Evolutionary conservation across 2,329 filamentous ascomycete genomes (phyloP).

Genomic region (Seiridium cupressi): DNA sequence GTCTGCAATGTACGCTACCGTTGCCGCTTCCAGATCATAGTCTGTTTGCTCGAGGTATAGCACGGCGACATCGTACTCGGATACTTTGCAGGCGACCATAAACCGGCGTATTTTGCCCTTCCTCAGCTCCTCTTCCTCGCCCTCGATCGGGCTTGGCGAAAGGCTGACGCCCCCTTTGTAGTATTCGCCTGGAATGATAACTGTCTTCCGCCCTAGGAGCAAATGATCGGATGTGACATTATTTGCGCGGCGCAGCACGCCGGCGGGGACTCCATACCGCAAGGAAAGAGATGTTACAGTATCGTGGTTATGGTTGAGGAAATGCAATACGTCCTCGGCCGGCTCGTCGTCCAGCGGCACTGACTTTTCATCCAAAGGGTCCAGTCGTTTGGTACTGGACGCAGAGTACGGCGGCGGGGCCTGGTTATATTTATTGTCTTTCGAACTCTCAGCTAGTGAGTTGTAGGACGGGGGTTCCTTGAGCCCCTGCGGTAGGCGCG

Average conservation of each 20-base stretch:
- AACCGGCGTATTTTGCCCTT: slow-evolving; percentile 72
- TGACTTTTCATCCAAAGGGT: slow-evolving; percentile 27
- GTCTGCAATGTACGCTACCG: slow-evolving; percentile 65
- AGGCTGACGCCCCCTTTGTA: slow-evolving; percentile 67
- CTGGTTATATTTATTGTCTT: slow-evolving; percentile 19
- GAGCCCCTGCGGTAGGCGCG: slow-evolving; percentile 58
- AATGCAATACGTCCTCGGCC: slow-evolving; percentile 70
- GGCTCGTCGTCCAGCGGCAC: slow-evolving; percentile 24
- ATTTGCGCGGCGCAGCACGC: slow-evolving; percentile 64
- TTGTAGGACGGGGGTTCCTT: slow-evolving; percentile 68
- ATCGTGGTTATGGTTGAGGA: slow-evolving; percentile 69
- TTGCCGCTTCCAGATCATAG: slow-evolving; percentile 65
- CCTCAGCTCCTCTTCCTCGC: slow-evolving; percentile 69
- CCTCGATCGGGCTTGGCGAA: slow-evolving; percentile 68
- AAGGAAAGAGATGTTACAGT: slow-evolving; percentile 67
- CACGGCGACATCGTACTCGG: slow-evolving; percentile 73
- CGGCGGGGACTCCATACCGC: slow-evolving; percentile 66
- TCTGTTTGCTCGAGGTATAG: slow-evolving; percentile 70
- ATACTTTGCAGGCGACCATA: slow-evolving; percentile 77
- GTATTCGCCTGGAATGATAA: slow-evolving; percentile 69
- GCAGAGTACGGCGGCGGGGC: slow-evolving; percentile 40
- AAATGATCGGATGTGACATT: slow-evolving; percentile 71
- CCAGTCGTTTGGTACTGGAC: slow-evolving; percentile 18
- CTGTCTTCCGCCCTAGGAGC: slow-evolving; percentile 64
- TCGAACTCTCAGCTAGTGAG: slow-evolving; percentile 27